Evolutionary conservation across 1,284 basidiomycete genomes (phyloP), one percentile per base, ranked within the genome.

Genomic region (Papiliotrema flavescens): DNA sequence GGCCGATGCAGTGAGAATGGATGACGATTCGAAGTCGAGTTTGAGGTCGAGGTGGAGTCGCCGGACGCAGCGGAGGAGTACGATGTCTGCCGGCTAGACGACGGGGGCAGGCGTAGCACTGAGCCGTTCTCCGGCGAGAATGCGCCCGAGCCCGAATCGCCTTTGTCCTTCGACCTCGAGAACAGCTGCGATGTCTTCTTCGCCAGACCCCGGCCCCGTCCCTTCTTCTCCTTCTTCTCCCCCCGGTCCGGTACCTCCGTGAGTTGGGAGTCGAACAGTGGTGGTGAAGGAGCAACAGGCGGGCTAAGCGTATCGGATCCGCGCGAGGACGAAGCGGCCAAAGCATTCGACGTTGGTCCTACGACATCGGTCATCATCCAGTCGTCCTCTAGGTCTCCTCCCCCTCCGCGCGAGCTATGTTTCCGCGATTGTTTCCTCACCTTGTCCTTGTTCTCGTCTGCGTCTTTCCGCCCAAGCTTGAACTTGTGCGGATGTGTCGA

Each of bases 111-210:
- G 45, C 47, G 44, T 13, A 66, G 46, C 15, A 58, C 56, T 3
- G 63, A 56, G 9, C 53, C 35, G 17, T 47, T 54, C 24, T 47
- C 52, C 15, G 54, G 37, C 22, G 59, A 57, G 3, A 41, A 34
- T 28, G 44, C 15, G 2, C 41, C 49, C 6, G 50, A 48, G 22
- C 34, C 41, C 23, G 54, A 35, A 34, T 47, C 43, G n/a, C 59
- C 60, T 35, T 47, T 57, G 23, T 53, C 54, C 41, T 53, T 62
- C 22, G 55, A 59, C 34, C 73, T 53, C 9, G 54, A 54, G 46
- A 75, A 75, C 43, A 75, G 51, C 24, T 66, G 62, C 17, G 69
- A 71, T 0, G 73, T 75, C 63, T 75, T 75, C 61, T 73, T 73
- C 2, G 65, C 73, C 32, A 75, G 49, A 13, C 61, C 52, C 15